Conservation (phyloP, 2,329 filamentous ascomycete genomes). For the Ceratocystis destructans region DNA sequence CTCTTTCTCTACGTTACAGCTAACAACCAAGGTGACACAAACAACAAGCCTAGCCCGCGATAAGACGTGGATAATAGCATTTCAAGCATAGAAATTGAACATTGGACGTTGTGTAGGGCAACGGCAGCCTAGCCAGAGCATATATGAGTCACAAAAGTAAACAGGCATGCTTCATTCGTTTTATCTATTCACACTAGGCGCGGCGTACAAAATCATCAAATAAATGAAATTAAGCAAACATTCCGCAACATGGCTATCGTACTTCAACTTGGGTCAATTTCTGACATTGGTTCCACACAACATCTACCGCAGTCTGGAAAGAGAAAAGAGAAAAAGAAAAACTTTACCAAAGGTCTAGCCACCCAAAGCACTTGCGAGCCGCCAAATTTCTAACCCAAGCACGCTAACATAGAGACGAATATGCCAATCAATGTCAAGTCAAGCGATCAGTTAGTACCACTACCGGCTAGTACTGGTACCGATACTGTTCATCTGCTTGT, state of each 20-base stretch:
- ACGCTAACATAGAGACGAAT: not conserved
- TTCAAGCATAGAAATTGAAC: no score
- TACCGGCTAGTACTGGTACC: constrained; percentile 12
- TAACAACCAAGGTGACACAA: no score
- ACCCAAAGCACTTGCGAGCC: not conserved
- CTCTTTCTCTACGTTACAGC: no score
- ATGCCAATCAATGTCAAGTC: not conserved
- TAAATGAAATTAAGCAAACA: not conserved
- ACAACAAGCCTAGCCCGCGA: no score
- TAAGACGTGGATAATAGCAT: no score
- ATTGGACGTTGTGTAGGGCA: no score
- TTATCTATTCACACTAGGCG: no score
- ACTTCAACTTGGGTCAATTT: not conserved
- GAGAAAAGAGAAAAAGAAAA: not conserved
- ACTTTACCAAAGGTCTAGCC: not conserved
- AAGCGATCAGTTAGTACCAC: not conserved
- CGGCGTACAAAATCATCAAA: not conserved
- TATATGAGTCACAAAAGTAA: no score
- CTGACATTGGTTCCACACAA: not conserved
- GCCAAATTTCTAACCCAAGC: not conserved
- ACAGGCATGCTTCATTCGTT: not conserved
- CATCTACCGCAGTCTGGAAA: not conserved
- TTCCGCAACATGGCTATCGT: not conserved
- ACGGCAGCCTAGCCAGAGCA: no score
- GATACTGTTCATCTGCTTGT: constrained; percentile 13